Conservation (phyloP, 2,329 filamentous ascomycete species). For the Diaporthe vaccinii region DNA sequence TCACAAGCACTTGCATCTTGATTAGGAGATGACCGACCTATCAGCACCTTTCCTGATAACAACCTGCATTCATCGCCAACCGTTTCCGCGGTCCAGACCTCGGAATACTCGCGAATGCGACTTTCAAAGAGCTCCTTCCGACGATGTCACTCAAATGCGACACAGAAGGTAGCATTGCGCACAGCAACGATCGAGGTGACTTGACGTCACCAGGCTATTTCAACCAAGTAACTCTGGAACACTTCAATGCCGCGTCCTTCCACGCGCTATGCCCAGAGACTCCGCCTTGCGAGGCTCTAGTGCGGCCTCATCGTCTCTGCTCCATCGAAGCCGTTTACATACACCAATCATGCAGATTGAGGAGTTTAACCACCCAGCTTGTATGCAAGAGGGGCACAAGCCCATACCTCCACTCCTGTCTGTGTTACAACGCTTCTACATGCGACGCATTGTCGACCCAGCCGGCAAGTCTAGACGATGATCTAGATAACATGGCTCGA, state of each 20-base stretch:
- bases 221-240: background rate
- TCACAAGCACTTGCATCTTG: background rate
- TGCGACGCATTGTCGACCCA: background rate
- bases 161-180: too few relatives aligned
- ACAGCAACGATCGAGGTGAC: background rate
- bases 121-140: background rate
- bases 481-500: background rate
- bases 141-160: background rate
- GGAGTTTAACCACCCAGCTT: background rate
- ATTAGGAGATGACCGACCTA: background rate
- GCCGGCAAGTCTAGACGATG: background rate
- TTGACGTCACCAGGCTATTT: background rate
- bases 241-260: background rate
- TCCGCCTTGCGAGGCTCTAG: too few relatives aligned
- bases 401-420: background rate
- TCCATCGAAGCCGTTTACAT: background rate
- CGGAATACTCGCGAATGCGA: background rate
- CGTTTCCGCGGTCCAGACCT: background rate
- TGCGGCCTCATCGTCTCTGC: too few relatives aligned
- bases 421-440: background rate
- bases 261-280: background rate
- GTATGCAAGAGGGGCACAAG: background rate
- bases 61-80: background rate
- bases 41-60: background rate
- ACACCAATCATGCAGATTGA: background rate